These are phyloP conservation scores for Lathyrus aphaca DNA, from an alignment of 306 rosid genomes.

Conservation along the genomic window DNA sequence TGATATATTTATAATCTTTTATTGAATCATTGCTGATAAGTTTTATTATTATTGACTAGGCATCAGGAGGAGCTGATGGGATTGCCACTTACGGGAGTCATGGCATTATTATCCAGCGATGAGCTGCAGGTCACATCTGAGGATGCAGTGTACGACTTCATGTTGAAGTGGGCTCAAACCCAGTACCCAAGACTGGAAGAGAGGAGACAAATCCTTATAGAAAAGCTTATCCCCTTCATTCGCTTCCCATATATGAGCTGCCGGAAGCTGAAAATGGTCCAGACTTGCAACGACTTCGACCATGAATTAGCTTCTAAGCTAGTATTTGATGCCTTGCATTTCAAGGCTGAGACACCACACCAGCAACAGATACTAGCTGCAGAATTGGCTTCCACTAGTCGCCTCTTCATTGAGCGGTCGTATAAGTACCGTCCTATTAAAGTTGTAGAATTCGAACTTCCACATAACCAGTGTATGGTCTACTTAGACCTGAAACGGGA, in stretches of 20 bases:
- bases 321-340: slow-evolving; percentile 85
- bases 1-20: too few species aligned
- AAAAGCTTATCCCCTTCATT: slow-evolving; percentile 67
- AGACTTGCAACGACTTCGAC: slow-evolving; percentile 82
- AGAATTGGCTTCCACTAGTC: slow-evolving; percentile 53
- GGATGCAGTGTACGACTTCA: slow-evolving; percentile 91
- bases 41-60: too few species aligned
- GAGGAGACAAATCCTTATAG: slow-evolving; percentile 70
- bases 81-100: slow-evolving; percentile 82
- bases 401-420: slow-evolving; percentile 79
- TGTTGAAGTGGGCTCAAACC: slow-evolving; percentile 78
- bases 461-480: slow-evolving; percentile 90
- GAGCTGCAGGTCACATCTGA: slow-evolving; percentile 94
- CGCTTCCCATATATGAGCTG: slow-evolving; percentile 90
- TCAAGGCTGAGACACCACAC: slow-evolving; percentile 96
- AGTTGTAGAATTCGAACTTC: slow-evolving; percentile 93
- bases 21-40: not conserved
- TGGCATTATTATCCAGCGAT: slow-evolving; percentile 79
- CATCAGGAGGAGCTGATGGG: slow-evolving; percentile 81
- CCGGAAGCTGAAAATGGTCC: slow-evolving; percentile 86
- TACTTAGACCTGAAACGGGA: slow-evolving; percentile 88
- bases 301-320: slow-evolving; percentile 77
- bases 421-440: slow-evolving; percentile 96
- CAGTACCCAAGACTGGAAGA: slow-evolving; percentile 75
- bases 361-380: slow-evolving; percentile 78